A percentile compares a stretch with the other conserved stretches of the same genome.
Evolutionary conservation across 257 asterid genomes (phyloP).

Genomic region (Solanum chilense): DNA sequence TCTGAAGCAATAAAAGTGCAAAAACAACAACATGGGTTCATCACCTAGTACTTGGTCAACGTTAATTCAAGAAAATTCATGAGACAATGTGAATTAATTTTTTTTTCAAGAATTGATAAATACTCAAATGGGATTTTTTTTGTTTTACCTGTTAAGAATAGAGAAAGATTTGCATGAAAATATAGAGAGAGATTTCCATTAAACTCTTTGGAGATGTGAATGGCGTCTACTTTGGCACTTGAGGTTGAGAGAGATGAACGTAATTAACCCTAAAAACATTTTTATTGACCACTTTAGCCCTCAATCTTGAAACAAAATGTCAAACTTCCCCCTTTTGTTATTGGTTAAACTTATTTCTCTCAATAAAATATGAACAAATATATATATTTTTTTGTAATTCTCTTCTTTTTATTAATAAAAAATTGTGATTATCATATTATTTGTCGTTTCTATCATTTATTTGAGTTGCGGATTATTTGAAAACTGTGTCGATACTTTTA

Average conservation of each 20-base stretch:
- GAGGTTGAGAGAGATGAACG: neutral
- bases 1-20: neutral
- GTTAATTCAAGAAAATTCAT: conserved; percentile 1
- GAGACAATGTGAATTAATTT: neutral
- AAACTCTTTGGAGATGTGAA: neutral
- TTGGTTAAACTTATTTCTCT: neutral
- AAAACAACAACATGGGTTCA: neutral
- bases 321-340: neutral
- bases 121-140: neutral
- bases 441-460: neutral
- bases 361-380: neutral
- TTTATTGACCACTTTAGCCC: neutral
- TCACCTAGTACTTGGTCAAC: neutral
- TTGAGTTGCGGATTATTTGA: fast-evolving
- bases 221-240: neutral
- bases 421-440: neutral
- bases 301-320: neutral
- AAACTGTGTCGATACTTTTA: neutral
- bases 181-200: neutral
- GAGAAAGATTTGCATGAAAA: neutral
- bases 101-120: neutral
- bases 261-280: neutral
- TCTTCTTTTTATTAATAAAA: neutral
- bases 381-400: neutral
- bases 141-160: neutral